A percentile compares a stretch with the other conserved stretches of the same genome.
phyloP scores from a whole-genome alignment of 2,329 filamentous ascomycete genomes.

The Waltergamsia citrina region DNA sequence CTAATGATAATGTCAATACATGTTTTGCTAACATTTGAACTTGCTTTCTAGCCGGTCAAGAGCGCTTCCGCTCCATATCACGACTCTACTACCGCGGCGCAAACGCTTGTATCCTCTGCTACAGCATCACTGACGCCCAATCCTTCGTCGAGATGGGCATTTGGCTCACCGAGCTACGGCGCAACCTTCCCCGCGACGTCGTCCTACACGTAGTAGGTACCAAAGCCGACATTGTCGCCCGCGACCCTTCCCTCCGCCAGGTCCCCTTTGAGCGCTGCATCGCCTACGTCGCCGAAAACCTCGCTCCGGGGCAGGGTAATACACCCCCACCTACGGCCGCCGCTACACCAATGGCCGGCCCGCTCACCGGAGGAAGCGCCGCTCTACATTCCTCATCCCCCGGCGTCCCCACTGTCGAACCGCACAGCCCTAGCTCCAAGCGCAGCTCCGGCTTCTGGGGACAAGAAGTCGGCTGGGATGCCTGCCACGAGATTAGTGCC shows the following conservation, averaged over 20 bases:
- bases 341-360: conserved; percentile 13
- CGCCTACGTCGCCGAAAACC: conserved; percentile 86
- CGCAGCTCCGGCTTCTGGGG: conserved; percentile 76
- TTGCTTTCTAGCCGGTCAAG: conserved; percentile 61
- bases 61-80: conserved; percentile 90
- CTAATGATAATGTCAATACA: not conserved
- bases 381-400: conserved; percentile 13
- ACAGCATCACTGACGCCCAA: conserved; percentile 79
- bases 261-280: conserved; percentile 95
- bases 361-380: conserved; percentile 15
- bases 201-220: conserved; percentile 94
- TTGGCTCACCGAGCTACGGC: conserved; percentile 78
- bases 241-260: conserved; percentile 68
- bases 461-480: conserved; percentile 91
- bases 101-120: conserved; percentile 88
- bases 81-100: conserved; percentile 94
- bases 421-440: conserved; percentile 52
- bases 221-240: conserved; percentile 81
- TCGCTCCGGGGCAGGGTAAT: conserved; percentile 59
- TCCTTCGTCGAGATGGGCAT: conserved; percentile 89
- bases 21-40: not conserved
- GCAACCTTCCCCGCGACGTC: conserved; percentile 67
- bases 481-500: conserved; percentile 92
- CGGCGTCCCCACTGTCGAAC: conserved; percentile 27
- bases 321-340: conserved; percentile 60